Evolutionary conservation across 2,329 filamentous ascomycete species (phyloP), one percentile per base, ranked within the genome.

Genomic region (Apiospora phragmitis): DNA sequence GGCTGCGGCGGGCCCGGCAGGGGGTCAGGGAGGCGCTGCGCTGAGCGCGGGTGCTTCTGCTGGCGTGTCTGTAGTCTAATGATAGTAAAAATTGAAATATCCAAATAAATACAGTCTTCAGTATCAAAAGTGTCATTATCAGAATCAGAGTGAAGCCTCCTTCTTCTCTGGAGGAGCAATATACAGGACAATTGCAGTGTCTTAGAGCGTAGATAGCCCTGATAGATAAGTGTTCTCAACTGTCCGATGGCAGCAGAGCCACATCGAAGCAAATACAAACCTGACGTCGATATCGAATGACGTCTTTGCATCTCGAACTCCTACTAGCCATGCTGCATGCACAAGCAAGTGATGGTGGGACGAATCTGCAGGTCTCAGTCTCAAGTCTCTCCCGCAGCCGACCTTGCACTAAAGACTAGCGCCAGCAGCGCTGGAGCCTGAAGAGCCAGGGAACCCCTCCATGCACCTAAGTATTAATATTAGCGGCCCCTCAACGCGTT

Each of bases 401-500:
- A 24, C 3, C 51, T 55, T 6, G 26, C 51, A 32, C 29, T 32
- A 29, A 16, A 18, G 26, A 18, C 18, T 55, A 55, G 51, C 49
- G 49, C 6, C 26, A 55, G 6, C 24, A 21, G 16, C n/a, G n/a
- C n/a, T n/a, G n/a, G n/a, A n/a, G n/a, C n/a, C 55, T 38, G 18
- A 59, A 62, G 32, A 35, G n/a, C 55, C 55, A 62, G 32, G 35
- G 32, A 62, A 38, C 51, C 51, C 29, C 14, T 18, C 29, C 24
- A 4, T 29, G 11, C 49, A 5, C 32, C 49, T n/a, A 26, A 26
- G 51, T 29, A 62, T 62, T 62, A 26, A 29, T 29, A 62, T 62
- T 62, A 62, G 55, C 32, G 55, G 55, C 55, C 55, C 55, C 55
- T 62, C 55, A n/a, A 62, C 55, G 55, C 55, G 55, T n/a, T 9